Percentiles rank a stretch among this genome's conserved stretches.
These are phyloP conservation scores for Tolypocladium pustulatum DNA, from an alignment of 2,329 filamentous ascomycete genomes.

Conservation along the genomic window DNA sequence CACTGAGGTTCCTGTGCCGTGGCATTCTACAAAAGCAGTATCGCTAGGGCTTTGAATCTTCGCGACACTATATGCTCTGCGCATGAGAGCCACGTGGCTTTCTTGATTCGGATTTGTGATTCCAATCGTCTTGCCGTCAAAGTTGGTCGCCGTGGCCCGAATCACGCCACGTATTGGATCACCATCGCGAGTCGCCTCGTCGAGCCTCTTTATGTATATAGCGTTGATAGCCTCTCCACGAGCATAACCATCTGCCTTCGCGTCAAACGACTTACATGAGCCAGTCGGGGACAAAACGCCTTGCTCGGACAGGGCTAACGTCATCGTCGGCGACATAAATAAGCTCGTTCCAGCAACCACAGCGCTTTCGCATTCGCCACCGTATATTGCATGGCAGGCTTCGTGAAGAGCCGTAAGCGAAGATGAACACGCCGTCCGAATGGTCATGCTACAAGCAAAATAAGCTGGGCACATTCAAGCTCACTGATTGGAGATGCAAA, in stretches of 20 bases:
- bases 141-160: conserved; percentile 23
- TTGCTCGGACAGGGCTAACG: conserved; percentile 18
- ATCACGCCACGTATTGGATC: conserved; percentile 32
- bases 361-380: conserved; percentile 14
- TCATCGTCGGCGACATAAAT: conserved; percentile 15
- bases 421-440: conserved; percentile 29
- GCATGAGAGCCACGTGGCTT: conserved; percentile 22
- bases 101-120: conserved; percentile 26
- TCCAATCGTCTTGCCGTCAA: conserved; percentile 30
- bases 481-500: conserved; percentile 2
- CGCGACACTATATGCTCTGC: conserved; percentile 17
- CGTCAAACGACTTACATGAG: conserved; percentile 26
- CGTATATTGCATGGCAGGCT: conserved; percentile 18
- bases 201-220: conserved; percentile 34
- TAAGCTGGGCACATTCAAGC: neutral
- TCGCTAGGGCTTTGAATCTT: conserved; percentile 11
- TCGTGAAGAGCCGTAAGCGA: conserved; percentile 23
- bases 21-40: conserved; percentile 25
- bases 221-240: conserved; percentile 36
- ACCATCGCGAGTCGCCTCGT: conserved; percentile 33
- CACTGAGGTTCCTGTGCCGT: conserved; percentile 27
- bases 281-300: conserved; percentile 24
- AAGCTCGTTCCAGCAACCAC: conserved; percentile 21
- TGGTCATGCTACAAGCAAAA: conserved; percentile 9
- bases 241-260: conserved; percentile 36